A percentile compares a stretch with the other conserved stretches of the same genome.
phyloP scores from a whole-genome alignment of 331 rosid genomes.

The Quercus lobata region DNA sequence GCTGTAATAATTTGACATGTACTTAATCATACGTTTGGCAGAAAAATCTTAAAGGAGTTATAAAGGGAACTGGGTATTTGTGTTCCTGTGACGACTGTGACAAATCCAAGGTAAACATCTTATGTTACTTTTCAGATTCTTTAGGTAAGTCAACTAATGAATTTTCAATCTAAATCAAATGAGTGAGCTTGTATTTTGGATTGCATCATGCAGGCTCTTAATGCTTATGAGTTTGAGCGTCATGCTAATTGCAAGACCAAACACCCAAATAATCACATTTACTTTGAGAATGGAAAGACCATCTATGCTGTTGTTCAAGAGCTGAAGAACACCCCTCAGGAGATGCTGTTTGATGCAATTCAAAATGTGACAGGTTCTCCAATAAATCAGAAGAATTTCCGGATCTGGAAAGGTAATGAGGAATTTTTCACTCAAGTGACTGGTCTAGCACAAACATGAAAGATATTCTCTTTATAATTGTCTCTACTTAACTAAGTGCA shows the following conservation, averaged over 20 bases:
- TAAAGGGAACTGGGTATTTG: slow-evolving; percentile 89
- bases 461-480: not conserved
- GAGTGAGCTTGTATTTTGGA: slow-evolving; percentile 23
- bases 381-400: slow-evolving; percentile 79
- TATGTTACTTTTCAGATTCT: slow-evolving; percentile 1
- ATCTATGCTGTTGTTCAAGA: slow-evolving; percentile 92
- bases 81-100: slow-evolving; percentile 79
- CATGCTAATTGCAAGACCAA: slow-evolving; percentile 97
- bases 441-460: not conserved
- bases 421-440: slow-evolving; percentile 12
- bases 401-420: slow-evolving; percentile 76
- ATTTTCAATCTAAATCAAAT: slow-evolving; percentile 5
- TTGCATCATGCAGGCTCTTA: slow-evolving; percentile 66
- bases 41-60: slow-evolving; percentile 70
- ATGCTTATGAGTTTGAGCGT: slow-evolving; percentile 94
- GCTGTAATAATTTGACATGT: not conserved
- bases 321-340: slow-evolving; percentile 89
- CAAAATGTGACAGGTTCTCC: slow-evolving; percentile 76
- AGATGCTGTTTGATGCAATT: slow-evolving; percentile 77
- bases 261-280: slow-evolving; percentile 94
- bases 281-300: slow-evolving; percentile 91
- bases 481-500: slow-evolving; percentile 4
- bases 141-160: not conserved
- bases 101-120: slow-evolving; percentile 60
- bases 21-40: slow-evolving; percentile 31